Evolutionary conservation across 768 basidiomycete species (phyloP).

Genomic region (Boletus barrowsii): DNA sequence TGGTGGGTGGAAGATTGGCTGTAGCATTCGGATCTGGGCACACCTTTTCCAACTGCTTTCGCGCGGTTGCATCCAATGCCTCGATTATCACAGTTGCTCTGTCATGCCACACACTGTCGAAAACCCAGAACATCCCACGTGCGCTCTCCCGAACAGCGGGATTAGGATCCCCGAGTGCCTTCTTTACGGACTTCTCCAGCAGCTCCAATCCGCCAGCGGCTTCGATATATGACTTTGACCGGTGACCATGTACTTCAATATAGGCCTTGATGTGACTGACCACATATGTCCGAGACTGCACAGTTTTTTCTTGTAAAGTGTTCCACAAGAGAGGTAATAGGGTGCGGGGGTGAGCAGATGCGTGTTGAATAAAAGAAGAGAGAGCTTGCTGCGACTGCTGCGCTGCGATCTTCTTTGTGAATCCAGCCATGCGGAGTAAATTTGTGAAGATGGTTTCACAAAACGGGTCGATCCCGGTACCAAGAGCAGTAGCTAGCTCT

Average conservation of each 20-base stretch:
- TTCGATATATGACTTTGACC: conserved; percentile 67
- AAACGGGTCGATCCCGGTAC: conserved; percentile 68
- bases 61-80: conserved; percentile 59
- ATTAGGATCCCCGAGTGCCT: conserved; percentile 74
- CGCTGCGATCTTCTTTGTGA: conserved; percentile 90
- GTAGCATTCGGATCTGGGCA: conserved; percentile 60
- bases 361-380: conserved; percentile 61
- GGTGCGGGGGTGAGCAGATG: conserved; percentile 67
- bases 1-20: conserved; percentile 44
- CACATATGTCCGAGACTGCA: conserved; percentile 66
- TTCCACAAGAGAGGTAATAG: conserved; percentile 67
- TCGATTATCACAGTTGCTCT: conserved; percentile 62
- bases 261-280: conserved; percentile 73
- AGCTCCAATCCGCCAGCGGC: conserved; percentile 61
- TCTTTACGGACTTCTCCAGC: conserved; percentile 72
- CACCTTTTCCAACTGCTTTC: conserved; percentile 83
- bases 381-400: conserved; percentile 80
- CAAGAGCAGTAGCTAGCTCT: conserved; percentile 70
- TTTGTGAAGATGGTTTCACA: conserved; percentile 75
- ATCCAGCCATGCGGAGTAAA: conserved; percentile 80
- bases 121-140: conserved; percentile 76
- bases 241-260: conserved; percentile 67
- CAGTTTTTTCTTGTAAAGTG: conserved; percentile 75
- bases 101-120: conserved; percentile 72
- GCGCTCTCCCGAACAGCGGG: conserved; percentile 73